Base-by-base conservation (phyloP, 2,329 filamentous ascomycete genomes). In the Ambrosiella cleistominuta region DNA sequence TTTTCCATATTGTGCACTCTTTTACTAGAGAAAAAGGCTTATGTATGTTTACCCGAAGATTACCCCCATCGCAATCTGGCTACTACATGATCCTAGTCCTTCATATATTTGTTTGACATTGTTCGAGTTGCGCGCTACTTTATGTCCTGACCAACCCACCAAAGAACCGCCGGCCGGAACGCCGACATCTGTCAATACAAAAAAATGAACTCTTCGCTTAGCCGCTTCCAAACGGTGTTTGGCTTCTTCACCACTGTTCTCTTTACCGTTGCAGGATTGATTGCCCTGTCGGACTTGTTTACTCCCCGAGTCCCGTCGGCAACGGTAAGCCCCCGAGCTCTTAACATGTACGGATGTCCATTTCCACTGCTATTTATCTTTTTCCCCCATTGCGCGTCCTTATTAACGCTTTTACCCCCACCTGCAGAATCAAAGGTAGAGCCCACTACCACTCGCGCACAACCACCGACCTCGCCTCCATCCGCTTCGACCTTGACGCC, bases 161-260 rank as follows among this genome's bases (percentile, higher is more conserved):
- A 27, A 27, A 27, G 27, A 27, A 27, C 27, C 27, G 27, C 27
- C 27, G 27, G 27, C 44, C 44, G 44, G 19, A 17, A n/a, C n/a
- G n/a, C n/a, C 44, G 11, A 47, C 1, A 17, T 12, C 7, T 7
- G 11, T 15, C 7, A 47, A 13, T 15, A 47, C 27, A 27, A 67
- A 73, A 76, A 61, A 61, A 97, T 98, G 93, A 85, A 96, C 72
- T 94, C 88, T 67, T 80, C 85, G 52, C 72, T 95, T 54, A 88
- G 86, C 62, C 87, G 93, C 64, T 71, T 85, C 64, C 93, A 98
- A 72, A 91, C 88, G 73, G 84, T 89, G 69, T 98, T 98, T 70
- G 89, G 93, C 70, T 96, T 95, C 81, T 96, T 97, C 77, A 97
- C 93, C 15, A 94, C 89, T 35, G 89, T 96, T 63, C 85, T 86